Percentiles rank a stretch among this genome's conserved stretches.
Conservation (phyloP, 139 green algal genomes). For the Gonium pectorale region DNA sequence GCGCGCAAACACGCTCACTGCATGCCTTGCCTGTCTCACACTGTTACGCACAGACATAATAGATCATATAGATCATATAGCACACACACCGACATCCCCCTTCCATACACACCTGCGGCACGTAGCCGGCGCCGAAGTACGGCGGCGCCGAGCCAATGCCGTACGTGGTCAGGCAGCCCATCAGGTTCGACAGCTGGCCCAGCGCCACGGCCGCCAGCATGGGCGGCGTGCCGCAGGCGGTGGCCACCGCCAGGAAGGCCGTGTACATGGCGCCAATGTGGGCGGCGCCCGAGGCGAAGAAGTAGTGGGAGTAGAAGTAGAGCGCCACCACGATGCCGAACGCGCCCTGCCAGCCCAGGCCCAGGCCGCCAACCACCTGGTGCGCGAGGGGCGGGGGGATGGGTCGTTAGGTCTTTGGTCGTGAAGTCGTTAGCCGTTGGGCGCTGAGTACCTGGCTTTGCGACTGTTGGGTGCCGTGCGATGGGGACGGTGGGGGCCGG, state of each 20-base stretch:
- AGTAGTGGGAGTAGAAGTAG: conserved; percentile 99
- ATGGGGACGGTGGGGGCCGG: too few species aligned
- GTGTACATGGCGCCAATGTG: conserved; percentile 99
- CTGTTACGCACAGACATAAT: too few species aligned
- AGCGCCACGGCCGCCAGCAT: conserved; percentile 72
- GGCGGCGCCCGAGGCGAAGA: conserved; percentile 96
- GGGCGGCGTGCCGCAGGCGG: conserved; percentile 88
- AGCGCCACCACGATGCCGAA: conserved; percentile 93
- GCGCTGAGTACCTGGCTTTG: too few species aligned
- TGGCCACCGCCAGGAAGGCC: conserved; percentile 96
- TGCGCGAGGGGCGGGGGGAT: too few species aligned
- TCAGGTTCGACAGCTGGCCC: conserved; percentile 97
- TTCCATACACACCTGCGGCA: conserved; percentile 60
- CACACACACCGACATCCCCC: too few species aligned
- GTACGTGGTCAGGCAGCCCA: conserved; percentile 99
- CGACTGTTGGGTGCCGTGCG: too few species aligned
- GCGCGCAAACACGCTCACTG: too few species aligned
- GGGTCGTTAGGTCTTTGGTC: too few species aligned
- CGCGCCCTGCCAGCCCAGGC: conserved; percentile 94
- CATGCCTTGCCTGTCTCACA: too few species aligned
- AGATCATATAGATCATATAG: too few species aligned
- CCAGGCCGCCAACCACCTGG: conserved; percentile 83
- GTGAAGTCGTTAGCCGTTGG: too few species aligned
- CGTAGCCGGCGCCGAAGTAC: conserved; percentile 93
- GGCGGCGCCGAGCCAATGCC: conserved; percentile 97